Evolutionary conservation across 495 filamentous ascomycete genomes (phyloP).

Genomic region (Bacidia gigantensis): DNA sequence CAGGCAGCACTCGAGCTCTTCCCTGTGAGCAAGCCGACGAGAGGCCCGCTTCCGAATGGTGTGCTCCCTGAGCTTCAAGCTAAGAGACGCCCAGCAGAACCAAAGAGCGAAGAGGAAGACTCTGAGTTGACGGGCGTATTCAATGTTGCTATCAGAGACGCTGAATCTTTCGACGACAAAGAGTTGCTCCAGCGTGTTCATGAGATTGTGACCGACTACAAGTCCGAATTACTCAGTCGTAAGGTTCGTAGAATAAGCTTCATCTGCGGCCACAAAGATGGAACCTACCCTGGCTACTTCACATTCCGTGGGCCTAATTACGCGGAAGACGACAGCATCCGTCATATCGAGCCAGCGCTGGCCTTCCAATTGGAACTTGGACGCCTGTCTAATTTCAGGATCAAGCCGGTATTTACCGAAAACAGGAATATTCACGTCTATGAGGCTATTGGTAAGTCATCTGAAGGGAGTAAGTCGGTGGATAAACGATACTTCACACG

Average conservation of each 20-base stretch:
- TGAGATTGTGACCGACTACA: constrained; percentile 62
- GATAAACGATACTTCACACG: constrained; percentile 94
- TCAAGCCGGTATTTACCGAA: constrained; percentile 96
- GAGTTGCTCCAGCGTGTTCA: constrained; percentile 65
- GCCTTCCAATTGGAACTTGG: constrained; percentile 96
- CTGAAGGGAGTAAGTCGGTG: constrained; percentile 62
- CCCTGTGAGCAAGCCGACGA: constrained; percentile 39
- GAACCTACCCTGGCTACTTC: constrained; percentile 92
- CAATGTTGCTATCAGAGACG: constrained; percentile 84
- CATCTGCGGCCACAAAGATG: constrained; percentile 89
- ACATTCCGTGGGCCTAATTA: constrained; percentile 91
- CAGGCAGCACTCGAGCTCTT: constrained; percentile 70
- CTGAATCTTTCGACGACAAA: constrained; percentile 71
- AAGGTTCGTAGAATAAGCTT: constrained; percentile 84
- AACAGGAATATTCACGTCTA: constrained; percentile 99
- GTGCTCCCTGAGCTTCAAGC: constrained; percentile 60
- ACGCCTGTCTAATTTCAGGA: constrained; percentile 88
- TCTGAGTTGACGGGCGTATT: constrained; percentile 79
- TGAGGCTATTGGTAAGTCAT: constrained; percentile 84
- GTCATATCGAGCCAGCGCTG: constrained; percentile 89
- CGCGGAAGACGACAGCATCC: constrained; percentile 84
- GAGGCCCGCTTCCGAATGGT: constrained; percentile 29
- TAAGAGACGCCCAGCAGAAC: constrained; percentile 44
- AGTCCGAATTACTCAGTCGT: constrained; percentile 66
- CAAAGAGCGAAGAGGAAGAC: constrained; percentile 36